Conservation (phyloP, 2,329 filamentous ascomycete species). For the Teratosphaeria viscida region DNA sequence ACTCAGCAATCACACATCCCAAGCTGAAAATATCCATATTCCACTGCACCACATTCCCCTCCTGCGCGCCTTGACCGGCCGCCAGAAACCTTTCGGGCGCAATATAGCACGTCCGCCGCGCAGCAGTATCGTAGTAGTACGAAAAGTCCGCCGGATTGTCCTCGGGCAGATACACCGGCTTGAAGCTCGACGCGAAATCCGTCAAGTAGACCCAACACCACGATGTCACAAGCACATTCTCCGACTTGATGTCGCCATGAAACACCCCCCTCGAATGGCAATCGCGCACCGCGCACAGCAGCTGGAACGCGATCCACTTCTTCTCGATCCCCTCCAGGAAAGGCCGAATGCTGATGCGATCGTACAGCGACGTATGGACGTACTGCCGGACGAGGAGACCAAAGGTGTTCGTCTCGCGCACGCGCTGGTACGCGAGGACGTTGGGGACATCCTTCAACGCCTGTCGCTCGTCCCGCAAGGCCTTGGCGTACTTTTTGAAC, state of each 20-base stretch:
- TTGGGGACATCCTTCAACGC: slow-evolving; percentile 77
- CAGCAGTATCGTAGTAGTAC: slow-evolving; percentile 93
- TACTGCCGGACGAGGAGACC: slow-evolving; percentile 92
- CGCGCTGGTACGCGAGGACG: slow-evolving; percentile 77
- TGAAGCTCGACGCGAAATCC: slow-evolving; percentile 95
- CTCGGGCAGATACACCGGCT: slow-evolving; percentile 84
- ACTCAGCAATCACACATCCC: slow-evolving; percentile 90
- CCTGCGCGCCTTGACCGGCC: slow-evolving; percentile 50
- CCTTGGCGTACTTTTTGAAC: slow-evolving; percentile 66
- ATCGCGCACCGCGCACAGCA: slow-evolving; percentile 83
- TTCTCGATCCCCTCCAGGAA: slow-evolving; percentile 97
- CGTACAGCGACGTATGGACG: slow-evolving; percentile 92
- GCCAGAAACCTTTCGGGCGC: slow-evolving; percentile 86
- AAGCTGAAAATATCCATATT: slow-evolving; percentile 98
- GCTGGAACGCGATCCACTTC: slow-evolving; percentile 95
- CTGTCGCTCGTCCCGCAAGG: slow-evolving; percentile 74
- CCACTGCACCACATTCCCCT: slow-evolving; percentile 44
- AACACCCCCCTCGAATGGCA: slow-evolving; percentile 83
- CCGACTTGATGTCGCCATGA: slow-evolving; percentile 97
- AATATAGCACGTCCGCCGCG: slow-evolving; percentile 83
- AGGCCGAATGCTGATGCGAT: slow-evolving; percentile 88
- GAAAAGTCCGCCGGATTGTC: slow-evolving; percentile 97
- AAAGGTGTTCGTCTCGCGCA: slow-evolving; percentile 82
- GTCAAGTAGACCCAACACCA: slow-evolving; percentile 99
- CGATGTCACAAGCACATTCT: slow-evolving; percentile 92